Evolutionary conservation across 2,329 filamentous ascomycete genomes (phyloP).

Genomic region (Aureobasidium sp.): DNA sequence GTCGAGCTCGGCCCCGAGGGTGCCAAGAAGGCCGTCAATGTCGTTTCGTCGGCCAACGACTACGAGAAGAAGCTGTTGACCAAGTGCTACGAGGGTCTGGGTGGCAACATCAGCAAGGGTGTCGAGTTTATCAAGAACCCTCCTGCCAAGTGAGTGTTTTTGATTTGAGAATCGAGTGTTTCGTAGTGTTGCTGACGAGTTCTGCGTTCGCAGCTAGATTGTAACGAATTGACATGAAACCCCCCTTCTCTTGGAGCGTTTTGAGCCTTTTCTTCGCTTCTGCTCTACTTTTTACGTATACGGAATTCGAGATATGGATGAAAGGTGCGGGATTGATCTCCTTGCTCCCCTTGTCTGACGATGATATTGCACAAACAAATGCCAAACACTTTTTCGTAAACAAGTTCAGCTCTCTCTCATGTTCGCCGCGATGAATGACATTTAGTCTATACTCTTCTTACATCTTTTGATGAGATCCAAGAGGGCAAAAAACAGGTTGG

Average conservation of each 20-base stretch:
- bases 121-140: conserved; percentile 82
- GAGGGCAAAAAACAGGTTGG: too few species aligned
- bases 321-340: too few species aligned
- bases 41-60: conserved; percentile 68
- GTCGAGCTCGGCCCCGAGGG: conserved; percentile 85
- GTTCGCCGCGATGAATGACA: too few species aligned
- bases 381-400: too few species aligned
- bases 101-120: conserved; percentile 92
- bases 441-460: too few species aligned
- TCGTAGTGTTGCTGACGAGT: neutral
- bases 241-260: neutral
- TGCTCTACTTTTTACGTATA: neutral
- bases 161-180: neutral
- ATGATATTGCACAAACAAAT: too few species aligned
- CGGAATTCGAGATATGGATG: too few species aligned
- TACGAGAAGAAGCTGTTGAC: conserved; percentile 85
- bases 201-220: conserved; percentile 6
- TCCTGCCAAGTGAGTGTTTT: conserved; percentile 68
- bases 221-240: conserved; percentile 8
- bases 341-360: too few species aligned
- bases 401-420: too few species aligned
- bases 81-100: conserved; percentile 67
- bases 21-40: conserved; percentile 77
- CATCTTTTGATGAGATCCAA: too few species aligned
- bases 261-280: neutral